phyloP scores from a whole-genome alignment of 345 rosid species.

The Aquilaria yunnanensis region DNA sequence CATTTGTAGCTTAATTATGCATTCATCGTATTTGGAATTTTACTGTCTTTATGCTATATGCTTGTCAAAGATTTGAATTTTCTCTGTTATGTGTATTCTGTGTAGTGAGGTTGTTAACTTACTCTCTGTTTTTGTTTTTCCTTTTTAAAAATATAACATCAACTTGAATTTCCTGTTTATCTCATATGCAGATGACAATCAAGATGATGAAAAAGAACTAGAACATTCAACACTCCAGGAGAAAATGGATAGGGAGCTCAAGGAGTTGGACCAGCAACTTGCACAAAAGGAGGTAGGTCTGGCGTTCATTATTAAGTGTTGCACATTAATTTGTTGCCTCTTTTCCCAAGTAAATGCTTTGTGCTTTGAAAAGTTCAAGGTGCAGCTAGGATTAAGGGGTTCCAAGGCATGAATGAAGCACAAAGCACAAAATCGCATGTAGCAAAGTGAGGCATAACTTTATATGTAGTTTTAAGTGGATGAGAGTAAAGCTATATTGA shows the following conservation, averaged over 20 bases:
- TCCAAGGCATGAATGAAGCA: no score
- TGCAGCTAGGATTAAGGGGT: no score
- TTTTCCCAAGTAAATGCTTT: no score
- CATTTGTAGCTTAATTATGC: not conserved
- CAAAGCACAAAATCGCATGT: no score
- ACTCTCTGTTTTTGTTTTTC: not conserved
- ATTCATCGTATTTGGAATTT: conserved; percentile 3
- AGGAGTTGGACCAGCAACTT: conserved; percentile 82
- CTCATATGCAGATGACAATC: conserved; percentile 55
- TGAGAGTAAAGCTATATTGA: no score
- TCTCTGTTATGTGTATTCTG: no score
- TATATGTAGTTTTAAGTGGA: no score
- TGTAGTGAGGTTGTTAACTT: not conserved
- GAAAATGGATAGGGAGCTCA: conserved; percentile 77
- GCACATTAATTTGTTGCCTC: not conserved
- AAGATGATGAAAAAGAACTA: conserved; percentile 66
- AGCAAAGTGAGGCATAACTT: no score
- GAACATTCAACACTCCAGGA: conserved; percentile 93
- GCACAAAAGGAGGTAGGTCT: conserved; percentile 85
- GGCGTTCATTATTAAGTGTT: not conserved
- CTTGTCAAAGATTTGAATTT: not conserved
- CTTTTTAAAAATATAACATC: not conserved
- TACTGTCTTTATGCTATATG: not conserved
- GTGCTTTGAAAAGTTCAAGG: no score
- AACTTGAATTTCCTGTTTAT: no score